phyloP scores from a whole-genome alignment of 1,284 basidiomycete genomes.

The Tylopilus sp. region DNA sequence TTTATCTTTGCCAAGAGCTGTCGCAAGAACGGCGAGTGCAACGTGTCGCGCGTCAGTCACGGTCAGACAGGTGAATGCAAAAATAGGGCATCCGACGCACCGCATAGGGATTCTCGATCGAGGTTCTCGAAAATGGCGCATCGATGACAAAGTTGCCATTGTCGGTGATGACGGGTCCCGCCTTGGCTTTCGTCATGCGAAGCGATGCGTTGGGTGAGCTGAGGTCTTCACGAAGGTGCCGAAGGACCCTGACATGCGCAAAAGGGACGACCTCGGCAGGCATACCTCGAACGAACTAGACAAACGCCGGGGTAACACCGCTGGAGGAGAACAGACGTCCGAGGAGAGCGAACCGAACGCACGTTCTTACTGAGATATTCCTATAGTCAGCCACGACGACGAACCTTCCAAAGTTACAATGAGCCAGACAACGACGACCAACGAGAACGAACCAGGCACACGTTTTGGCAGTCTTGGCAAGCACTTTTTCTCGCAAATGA shows the following conservation, averaged over 20 bases:
- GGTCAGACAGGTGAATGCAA: neutral
- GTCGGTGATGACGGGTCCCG: too few relatives aligned
- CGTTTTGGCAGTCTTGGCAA: too few relatives aligned
- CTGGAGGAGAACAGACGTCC: too few relatives aligned
- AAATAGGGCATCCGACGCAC: slow-evolving; percentile 47
- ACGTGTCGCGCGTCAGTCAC: neutral
- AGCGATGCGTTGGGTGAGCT: too few relatives aligned
- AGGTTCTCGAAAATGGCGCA: slow-evolving; percentile 73
- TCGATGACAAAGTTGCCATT: slow-evolving; percentile 97
- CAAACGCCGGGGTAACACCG: too few relatives aligned
- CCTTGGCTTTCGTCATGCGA: too few relatives aligned
- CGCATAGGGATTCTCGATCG: slow-evolving; percentile 67
- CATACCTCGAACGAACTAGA: too few relatives aligned
- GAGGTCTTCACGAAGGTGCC: too few relatives aligned
- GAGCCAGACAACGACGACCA: neutral
- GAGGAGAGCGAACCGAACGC: too few relatives aligned
- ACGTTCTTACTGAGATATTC: slow-evolving; percentile 87
- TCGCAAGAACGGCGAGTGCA: neutral
- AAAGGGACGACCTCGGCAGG: too few relatives aligned
- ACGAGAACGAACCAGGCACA: slow-evolving; percentile 47
- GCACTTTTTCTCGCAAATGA: too few relatives aligned
- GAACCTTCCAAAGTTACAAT: slow-evolving; percentile 55
- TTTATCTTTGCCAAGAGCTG: slow-evolving; percentile 75
- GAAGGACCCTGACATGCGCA: too few relatives aligned
- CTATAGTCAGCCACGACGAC: slow-evolving; percentile 95